Base-by-base conservation (phyloP, 108 stramenopile genomes). In the Skeletonema marinoi region DNA sequence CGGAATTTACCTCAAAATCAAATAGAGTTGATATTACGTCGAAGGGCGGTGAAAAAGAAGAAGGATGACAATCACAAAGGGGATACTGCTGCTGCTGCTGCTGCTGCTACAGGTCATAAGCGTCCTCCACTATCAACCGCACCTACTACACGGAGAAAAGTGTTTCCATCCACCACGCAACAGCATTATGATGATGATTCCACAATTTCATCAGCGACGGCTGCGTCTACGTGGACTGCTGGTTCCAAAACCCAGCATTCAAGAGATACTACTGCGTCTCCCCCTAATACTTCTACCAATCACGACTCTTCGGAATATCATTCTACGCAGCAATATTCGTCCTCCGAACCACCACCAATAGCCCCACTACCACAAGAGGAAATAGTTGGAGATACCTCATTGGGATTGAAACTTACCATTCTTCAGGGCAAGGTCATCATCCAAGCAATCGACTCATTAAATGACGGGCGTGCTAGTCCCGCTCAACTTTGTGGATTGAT, bases 341-440 rank as follows among this genome's bases (percentile, higher is more conserved):
- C 29, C 7, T 19, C 29, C n/a, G 38, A 6, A n/a, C 17, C 32
- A 64, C 21, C 36, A 39, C 51, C 64, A 7, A 74, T 61, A 61
- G 61, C 39, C 21, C 66, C 29, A 50, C 86, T 61, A 17, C 75
- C 78, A 31, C 29, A 61, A 39, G 85, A 85, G 35, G 90, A 91
- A 77, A 59, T 81, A n/a, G 83, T 80, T 67, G 94, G 94, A 4
- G 94, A 95, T 70, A 86, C 89, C 38, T 91, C 89, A 3, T 60
- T 95, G 7, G 94, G 94, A 7, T 88, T 95, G 77, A 93, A 95
- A 69, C 84, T 95, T 0, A 93, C 82, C 60, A 84, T 79, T 50
- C 78, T 89, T 17, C 87, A 88, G 36, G 94, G 94, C 4, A 82
- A 88, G 64, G 92, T 95, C n/a, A 95, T 95, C 59, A 88, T 95